These are phyloP conservation scores for Tuber magnatum DNA, from an alignment of 495 filamentous ascomycete genomes.

Conservation along the genomic window DNA sequence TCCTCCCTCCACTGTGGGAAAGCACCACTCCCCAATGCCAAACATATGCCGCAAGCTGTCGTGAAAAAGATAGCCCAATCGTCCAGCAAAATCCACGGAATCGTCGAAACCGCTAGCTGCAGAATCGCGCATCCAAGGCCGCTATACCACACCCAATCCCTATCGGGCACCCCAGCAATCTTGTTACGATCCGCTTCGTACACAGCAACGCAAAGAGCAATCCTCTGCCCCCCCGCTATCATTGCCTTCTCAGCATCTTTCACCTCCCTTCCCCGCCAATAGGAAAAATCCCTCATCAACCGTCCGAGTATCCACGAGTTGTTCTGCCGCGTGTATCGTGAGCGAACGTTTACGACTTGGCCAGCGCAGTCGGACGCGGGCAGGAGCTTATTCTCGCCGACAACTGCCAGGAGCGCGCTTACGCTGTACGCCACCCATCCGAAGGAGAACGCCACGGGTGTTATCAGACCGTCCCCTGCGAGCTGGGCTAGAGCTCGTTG, in stretches of 20 bases:
- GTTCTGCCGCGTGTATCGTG: slow-evolving; percentile 46
- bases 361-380: slow-evolving; percentile 42
- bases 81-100: slow-evolving; percentile 44
- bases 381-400: slow-evolving; percentile 48
- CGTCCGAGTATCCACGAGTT: slow-evolving; percentile 49
- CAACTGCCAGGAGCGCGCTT: slow-evolving; percentile 34
- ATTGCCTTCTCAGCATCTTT: slow-evolving; percentile 1
- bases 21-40: slow-evolving; percentile 42
- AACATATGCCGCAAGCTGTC: slow-evolving; percentile 43
- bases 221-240: not conserved
- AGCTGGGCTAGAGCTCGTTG: slow-evolving; percentile 47
- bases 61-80: slow-evolving; percentile 48
- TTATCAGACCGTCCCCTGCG: slow-evolving; percentile 39
- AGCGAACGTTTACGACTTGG: slow-evolving; percentile 46
- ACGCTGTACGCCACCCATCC: slow-evolving; percentile 37
- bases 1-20: slow-evolving; percentile 50
- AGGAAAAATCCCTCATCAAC: slow-evolving; percentile 48
- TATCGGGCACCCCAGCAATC: slow-evolving; percentile 13
- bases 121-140: slow-evolving; percentile 43
- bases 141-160: slow-evolving; percentile 41
- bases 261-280: slow-evolving; percentile 1
- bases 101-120: slow-evolving; percentile 47
- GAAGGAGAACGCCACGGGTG: slow-evolving; percentile 53
- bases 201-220: slow-evolving; percentile 28
- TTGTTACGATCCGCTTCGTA: slow-evolving; percentile 14